A percentile compares a stretch with the other conserved stretches of the same genome.
Evolutionary conservation across 108 stramenopile species (phyloP).

Genomic region (Chaetoceros tenuissimus): DNA sequence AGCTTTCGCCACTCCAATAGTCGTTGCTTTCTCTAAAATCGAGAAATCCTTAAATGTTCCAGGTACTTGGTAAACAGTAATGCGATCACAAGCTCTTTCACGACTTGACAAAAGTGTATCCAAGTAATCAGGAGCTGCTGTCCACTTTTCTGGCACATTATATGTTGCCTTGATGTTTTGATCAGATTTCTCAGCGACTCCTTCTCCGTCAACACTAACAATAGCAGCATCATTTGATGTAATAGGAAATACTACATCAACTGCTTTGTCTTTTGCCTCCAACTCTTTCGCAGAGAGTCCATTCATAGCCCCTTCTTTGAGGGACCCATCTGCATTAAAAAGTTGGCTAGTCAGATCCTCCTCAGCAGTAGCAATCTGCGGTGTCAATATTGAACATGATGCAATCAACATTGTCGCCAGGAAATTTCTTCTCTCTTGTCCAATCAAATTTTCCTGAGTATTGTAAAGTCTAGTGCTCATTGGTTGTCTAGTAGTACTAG

Average conservation of each 20-base stretch:
- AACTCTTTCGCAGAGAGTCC: slow-evolving; percentile 21
- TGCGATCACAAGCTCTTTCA: slow-evolving; percentile 56
- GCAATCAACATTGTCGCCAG: no score
- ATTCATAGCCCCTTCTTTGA: slow-evolving; percentile 34
- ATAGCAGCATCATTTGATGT: slow-evolving; percentile 18
- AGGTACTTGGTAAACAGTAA: slow-evolving; percentile 53
- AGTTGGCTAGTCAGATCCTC: slow-evolving; percentile 46
- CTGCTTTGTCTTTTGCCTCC: slow-evolving; percentile 46
- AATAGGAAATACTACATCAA: slow-evolving; percentile 29
- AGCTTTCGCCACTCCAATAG: slow-evolving; percentile 60
- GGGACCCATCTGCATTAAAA: slow-evolving; percentile 71
- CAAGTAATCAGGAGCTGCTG: slow-evolving; percentile 5
- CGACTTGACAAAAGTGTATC: not conserved
- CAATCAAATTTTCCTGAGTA: no score
- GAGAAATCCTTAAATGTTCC: slow-evolving; percentile 21
- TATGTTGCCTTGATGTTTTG: slow-evolving; percentile 32
- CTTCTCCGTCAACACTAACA: slow-evolving; percentile 33
- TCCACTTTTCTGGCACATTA: slow-evolving; percentile 66
- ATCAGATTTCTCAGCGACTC: slow-evolving; percentile 7
- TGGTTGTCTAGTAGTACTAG: no score
- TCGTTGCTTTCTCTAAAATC: slow-evolving; percentile 53
- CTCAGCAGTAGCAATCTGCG: not conserved
- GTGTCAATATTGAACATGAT: no score
- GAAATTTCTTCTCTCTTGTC: no score
- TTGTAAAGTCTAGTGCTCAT: no score